Percentiles rank a stretch among this genome's conserved stretches.
Evolutionary conservation across 2,329 filamentous ascomycete genomes (phyloP).

Genomic region (Ploettnerulaceae sp.): DNA sequence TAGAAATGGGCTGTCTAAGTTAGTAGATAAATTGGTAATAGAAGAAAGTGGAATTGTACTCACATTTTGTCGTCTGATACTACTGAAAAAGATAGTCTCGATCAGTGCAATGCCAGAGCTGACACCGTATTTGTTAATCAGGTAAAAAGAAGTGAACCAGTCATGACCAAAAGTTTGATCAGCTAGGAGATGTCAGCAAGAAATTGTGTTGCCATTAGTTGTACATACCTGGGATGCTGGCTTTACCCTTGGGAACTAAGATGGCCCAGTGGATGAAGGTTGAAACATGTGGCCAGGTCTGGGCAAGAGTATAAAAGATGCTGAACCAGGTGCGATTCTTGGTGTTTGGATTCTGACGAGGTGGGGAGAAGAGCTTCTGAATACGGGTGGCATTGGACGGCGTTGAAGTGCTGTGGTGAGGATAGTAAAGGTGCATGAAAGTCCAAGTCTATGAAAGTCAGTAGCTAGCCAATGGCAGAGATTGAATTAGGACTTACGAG

Average conservation of each 20-base stretch:
- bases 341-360: conserved; percentile 21
- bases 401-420: conserved; percentile 22
- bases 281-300: conserved; percentile 31
- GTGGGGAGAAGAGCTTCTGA: conserved; percentile 27
- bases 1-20: conserved; percentile 24
- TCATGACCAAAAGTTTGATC: conserved; percentile 25
- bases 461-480: neutral
- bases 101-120: conserved; percentile 31
- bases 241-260: conserved; percentile 25
- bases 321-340: conserved; percentile 31
- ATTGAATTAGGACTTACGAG: conserved; percentile 26
- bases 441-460: conserved; percentile 29
- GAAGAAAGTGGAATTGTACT: conserved; percentile 6
- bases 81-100: conserved; percentile 33
- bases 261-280: conserved; percentile 32
- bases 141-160: conserved; percentile 24
- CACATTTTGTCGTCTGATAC: conserved; percentile 32
- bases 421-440: conserved; percentile 34
- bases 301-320: conserved; percentile 32
- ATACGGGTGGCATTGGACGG: conserved; percentile 12
- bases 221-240: conserved; percentile 21
- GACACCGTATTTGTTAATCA: conserved; percentile 28
- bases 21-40: conserved; percentile 5
- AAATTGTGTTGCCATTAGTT: neutral
- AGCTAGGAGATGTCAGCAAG: conserved; percentile 17